Evolutionary conservation across 1,139 yeast species (phyloP).

Genomic region (Scheffersomyces parashehatae): DNA sequence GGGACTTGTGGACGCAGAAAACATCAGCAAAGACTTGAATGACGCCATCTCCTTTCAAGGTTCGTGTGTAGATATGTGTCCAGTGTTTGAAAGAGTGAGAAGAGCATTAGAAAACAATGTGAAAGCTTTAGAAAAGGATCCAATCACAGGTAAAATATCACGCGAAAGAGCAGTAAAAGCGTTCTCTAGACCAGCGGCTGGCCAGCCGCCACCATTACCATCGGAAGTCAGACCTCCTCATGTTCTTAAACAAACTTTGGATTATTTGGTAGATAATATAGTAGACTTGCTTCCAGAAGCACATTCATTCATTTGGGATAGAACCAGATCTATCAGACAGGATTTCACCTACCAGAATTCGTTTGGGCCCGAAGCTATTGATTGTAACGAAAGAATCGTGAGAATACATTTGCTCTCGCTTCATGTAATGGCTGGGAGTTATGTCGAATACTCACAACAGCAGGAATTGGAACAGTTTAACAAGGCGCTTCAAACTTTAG

Average conservation of each 20-base stretch:
- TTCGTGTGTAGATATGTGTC: constrained; percentile 92
- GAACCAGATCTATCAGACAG: constrained; percentile 96
- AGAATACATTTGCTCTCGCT: constrained; percentile 80
- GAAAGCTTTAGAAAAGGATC: constrained; percentile 73
- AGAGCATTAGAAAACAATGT: constrained; percentile 89
- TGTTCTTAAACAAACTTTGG: constrained; percentile 62
- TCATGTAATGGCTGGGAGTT: constrained; percentile 82
- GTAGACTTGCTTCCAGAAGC: constrained; percentile 74
- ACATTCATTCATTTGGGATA: constrained; percentile 95
- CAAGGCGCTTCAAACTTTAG: constrained; percentile 84
- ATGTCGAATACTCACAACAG: constrained; percentile 84
- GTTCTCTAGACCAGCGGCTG: constrained; percentile 96
- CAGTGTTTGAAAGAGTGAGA: constrained; percentile 86
- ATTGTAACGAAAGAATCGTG: constrained; percentile 89
- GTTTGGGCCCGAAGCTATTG: constrained; percentile 90
- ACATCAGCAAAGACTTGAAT: constrained; percentile 72
- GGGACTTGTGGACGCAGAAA: constrained; percentile 88
- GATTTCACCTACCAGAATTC: constrained; percentile 96
- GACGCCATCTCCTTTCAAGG: constrained; percentile 91
- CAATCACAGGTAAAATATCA: constrained; percentile 62
- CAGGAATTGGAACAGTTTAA: constrained; percentile 95
- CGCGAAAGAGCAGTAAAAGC: constrained; percentile 77
- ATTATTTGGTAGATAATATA: constrained; percentile 66
- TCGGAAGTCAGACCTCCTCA: constrained; percentile 96
- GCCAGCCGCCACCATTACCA: constrained; percentile 97